Conservation (phyloP, 495 filamentous ascomycete species). For the Delitschia confertaspora region DNA sequence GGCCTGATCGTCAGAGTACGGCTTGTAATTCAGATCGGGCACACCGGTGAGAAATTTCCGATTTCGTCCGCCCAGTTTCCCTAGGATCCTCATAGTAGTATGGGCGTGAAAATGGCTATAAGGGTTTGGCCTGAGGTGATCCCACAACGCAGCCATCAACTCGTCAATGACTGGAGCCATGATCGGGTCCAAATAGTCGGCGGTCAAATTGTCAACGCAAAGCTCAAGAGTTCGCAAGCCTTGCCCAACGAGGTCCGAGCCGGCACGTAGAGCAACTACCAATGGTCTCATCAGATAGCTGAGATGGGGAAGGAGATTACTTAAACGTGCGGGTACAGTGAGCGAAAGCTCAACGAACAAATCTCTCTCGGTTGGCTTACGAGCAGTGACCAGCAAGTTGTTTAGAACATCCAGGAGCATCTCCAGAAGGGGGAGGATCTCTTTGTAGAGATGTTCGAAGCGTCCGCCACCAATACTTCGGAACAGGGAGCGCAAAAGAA, state of each 20-base stretch:
- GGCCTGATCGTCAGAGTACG: slow-evolving; percentile 74
- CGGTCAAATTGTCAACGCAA: slow-evolving; percentile 95
- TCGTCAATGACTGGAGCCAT: slow-evolving; percentile 99
- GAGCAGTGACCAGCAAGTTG: slow-evolving; percentile 77
- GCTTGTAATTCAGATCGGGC: slow-evolving; percentile 66
- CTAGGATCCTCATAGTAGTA: slow-evolving; percentile 95
- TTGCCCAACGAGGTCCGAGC: slow-evolving; percentile 88
- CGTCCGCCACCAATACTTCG: slow-evolving; percentile 93
- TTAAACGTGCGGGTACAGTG: slow-evolving; percentile 88
- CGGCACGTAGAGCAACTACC: slow-evolving; percentile 84
- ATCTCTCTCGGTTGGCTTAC: slow-evolving; percentile 83
- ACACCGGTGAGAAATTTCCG: slow-evolving; percentile 88
- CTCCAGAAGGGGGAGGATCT: slow-evolving; percentile 89
- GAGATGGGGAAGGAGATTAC: slow-evolving; percentile 92
- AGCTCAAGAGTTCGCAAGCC: slow-evolving; percentile 89
- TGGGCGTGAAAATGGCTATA: slow-evolving; percentile 96
- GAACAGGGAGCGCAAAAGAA: slow-evolving; percentile 84
- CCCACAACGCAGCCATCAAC: slow-evolving; percentile 91
- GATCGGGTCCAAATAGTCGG: slow-evolving; percentile 95
- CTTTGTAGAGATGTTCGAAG: slow-evolving; percentile 96
- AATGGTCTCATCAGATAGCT: slow-evolving; percentile 96
- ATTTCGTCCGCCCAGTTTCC: slow-evolving; percentile 93
- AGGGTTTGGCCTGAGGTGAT: slow-evolving; percentile 82
- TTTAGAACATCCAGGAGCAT: slow-evolving; percentile 97
- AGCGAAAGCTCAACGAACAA: slow-evolving; percentile 94